Evolutionary conservation across 2,329 filamentous ascomycete genomes (phyloP), one percentile per base, ranked within the genome.

Genomic region (Stagonosporopsis cucurbitacearum): DNA sequence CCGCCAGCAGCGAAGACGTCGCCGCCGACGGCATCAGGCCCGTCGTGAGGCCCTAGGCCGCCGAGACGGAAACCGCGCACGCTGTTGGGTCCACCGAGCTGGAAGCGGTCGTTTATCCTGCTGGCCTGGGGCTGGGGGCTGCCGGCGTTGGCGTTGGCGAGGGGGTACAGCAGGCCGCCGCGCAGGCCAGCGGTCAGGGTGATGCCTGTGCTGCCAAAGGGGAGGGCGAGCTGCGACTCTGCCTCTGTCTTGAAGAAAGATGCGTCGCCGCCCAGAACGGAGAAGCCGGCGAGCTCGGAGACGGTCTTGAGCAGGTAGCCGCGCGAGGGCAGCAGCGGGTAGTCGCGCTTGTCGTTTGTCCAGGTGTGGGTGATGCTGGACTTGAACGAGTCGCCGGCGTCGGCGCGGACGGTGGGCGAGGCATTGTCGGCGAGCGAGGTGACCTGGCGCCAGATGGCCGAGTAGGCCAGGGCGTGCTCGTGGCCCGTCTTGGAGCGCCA

Each of bases 211-310:
- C 86, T 83, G 23, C 86, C 86, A 20, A 97, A 81, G 0, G 93
- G 88, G 1, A 94, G 57, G 2, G 92, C 92, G 52, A 86, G 86
- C 59, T 91, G 87, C 1, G 91, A 81, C 75, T 98, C 94, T 15
- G 94, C 68, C 74, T 98, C 93, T n/a, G 88, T 87, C 78, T 96
- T 99, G 75, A 87, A 91, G 75, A 97, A 98, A n/a, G 90, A 88
- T 1, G 96, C 92, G 67, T 98, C 95, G 35, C 95, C 95, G 59
- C 85, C 86, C 17, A 99, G 79, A 0, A 89, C 87, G 0, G 94
- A 92, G 75, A 89, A 87, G 11, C 95, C 94, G 2, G 95, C 94
- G n/a, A 98, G 75, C 71, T 98, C 94, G 25, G 89, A 85, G 22
- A 87, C 81, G 0, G 89, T 86, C 72, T 92, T 92, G 25, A 94